Conservation (phyloP, 1,139 yeast genomes). For the Tardiomyces depauwii region DNA sequence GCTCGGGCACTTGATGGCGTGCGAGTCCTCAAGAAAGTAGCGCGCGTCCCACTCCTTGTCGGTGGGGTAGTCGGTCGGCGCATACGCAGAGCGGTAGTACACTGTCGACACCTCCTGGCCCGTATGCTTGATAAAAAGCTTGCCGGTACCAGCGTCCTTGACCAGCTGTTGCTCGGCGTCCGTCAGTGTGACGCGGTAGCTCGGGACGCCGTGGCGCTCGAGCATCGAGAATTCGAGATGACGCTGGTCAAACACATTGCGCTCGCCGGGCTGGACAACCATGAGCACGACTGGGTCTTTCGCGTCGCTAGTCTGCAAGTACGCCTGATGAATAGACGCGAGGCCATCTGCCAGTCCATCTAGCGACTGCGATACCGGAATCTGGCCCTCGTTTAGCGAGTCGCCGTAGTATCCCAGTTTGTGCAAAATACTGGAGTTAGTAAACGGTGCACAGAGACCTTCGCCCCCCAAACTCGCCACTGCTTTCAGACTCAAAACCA, state of each 20-base stretch:
- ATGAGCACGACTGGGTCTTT: conserved; percentile 50
- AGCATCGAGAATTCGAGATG: conserved; percentile 63
- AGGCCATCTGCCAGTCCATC: conserved; percentile 57
- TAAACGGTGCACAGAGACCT: too few species aligned
- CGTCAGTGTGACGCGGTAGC: conserved; percentile 57
- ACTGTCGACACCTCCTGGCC: conserved; percentile 75
- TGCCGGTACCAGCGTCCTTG: conserved; percentile 11
- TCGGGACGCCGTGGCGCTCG: conserved; percentile 42
- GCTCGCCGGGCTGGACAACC: conserved; percentile 74
- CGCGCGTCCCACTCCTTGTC: conserved; percentile 70
- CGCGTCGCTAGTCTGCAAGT: conserved; percentile 20
- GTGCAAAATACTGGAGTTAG: background rate
- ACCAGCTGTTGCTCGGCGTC: conserved; percentile 39
- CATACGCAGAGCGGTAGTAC: conserved; percentile 82
- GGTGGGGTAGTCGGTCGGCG: conserved; percentile 59
- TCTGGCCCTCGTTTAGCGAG: conserved; percentile 22
- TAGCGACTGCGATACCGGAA: conserved; percentile 62
- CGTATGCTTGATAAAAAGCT: conserved; percentile 38
- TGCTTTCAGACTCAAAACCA: too few species aligned
- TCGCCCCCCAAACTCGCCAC: too few species aligned
- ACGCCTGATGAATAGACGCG: conserved; percentile 51
- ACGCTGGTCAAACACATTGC: conserved; percentile 88
- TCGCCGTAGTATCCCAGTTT: conserved; percentile 11
- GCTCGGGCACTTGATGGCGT: conserved; percentile 87
- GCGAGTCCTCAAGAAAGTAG: conserved; percentile 53